phyloP scores from a whole-genome alignment of 352 stramenopile species.

The Pythium apleroticum region DNA sequence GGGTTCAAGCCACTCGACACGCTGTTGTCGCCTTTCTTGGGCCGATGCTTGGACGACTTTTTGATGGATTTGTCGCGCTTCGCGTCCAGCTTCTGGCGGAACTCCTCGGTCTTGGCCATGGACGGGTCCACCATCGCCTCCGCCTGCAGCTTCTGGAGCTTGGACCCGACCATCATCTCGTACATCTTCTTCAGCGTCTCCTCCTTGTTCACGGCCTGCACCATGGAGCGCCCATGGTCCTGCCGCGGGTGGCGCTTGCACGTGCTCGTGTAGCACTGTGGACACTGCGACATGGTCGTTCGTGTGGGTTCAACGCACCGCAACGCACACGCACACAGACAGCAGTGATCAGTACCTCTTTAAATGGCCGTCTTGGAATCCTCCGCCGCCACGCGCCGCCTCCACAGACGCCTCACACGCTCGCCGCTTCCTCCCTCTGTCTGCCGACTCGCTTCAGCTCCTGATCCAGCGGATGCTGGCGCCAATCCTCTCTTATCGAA shows the following conservation, averaged over 20 bases:
- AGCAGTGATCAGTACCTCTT: background rate
- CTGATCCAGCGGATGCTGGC: conserved; percentile 5
- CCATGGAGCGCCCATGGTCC: conserved; percentile 61
- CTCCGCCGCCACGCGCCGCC: background rate
- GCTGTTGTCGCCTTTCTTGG: conserved; percentile 31
- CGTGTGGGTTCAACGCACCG: background rate
- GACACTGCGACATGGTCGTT: conserved; percentile 61
- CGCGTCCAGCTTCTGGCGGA: conserved; percentile 64
- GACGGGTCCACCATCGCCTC: conserved; percentile 47
- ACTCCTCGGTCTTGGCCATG: conserved; percentile 40
- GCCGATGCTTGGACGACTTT: conserved; percentile 45
- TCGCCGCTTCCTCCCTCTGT: background rate
- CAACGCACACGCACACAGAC: background rate
- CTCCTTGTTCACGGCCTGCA: conserved; percentile 49
- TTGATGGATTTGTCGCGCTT: conserved; percentile 64
- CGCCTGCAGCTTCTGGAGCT: conserved; percentile 72
- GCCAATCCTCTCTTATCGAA: conserved; percentile 9
- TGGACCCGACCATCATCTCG: conserved; percentile 63
- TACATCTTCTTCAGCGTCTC: conserved; percentile 79
- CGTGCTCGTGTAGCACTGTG: conserved; percentile 79
- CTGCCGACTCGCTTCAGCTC: conserved; percentile 8
- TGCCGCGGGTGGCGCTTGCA: conserved; percentile 60
- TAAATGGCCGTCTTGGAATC: background rate
- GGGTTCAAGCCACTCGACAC: conserved; percentile 58
- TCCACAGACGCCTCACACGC: background rate